Conservation (phyloP, 1,284 basidiomycete genomes). For the Papiliotrema fonsecae region DNA sequence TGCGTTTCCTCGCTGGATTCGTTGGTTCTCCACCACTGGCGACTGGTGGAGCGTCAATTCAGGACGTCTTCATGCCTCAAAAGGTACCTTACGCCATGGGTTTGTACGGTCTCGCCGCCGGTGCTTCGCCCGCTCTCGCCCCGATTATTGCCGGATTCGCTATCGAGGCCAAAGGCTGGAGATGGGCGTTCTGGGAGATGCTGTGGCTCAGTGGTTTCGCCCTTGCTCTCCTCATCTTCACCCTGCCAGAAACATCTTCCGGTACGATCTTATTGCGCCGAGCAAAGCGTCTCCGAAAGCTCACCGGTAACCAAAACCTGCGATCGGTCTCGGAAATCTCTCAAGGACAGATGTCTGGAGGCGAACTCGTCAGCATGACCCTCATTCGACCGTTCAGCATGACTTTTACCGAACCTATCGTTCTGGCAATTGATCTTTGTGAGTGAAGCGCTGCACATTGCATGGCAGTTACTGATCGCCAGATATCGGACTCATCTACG, state of each 20-base stretch:
- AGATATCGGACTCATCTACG: slow-evolving; percentile 16
- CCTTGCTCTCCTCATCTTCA: slow-evolving; percentile 27
- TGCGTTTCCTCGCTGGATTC: slow-evolving; percentile 46
- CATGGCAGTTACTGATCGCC: neutral
- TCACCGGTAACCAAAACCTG: slow-evolving; percentile 40
- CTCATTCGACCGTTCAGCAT: slow-evolving; percentile 29
- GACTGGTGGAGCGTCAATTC: slow-evolving; percentile 32
- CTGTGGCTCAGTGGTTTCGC: slow-evolving; percentile 38
- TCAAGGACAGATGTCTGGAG: slow-evolving; percentile 11
- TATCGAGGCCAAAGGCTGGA: slow-evolving; percentile 30
- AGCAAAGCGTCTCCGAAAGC: slow-evolving; percentile 39
- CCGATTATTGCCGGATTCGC: slow-evolving; percentile 35
- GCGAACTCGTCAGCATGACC: slow-evolving; percentile 15
- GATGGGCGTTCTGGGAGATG: slow-evolving; percentile 46
- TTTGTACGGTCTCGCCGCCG: slow-evolving; percentile 25
- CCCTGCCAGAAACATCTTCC: slow-evolving; percentile 43
- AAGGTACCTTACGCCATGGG: slow-evolving; percentile 30
- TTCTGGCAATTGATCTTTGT: slow-evolving; percentile 33
- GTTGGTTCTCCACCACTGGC: slow-evolving; percentile 41
- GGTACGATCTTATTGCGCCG: slow-evolving; percentile 44
- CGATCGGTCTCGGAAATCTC: slow-evolving; percentile 32
- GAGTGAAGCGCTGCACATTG: slow-evolving; percentile 4
- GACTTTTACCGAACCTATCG: slow-evolving; percentile 35
- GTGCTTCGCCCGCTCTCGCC: slow-evolving; percentile 25
- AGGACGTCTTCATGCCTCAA: slow-evolving; percentile 22